Percentiles rank a stretch among this genome's conserved stretches.
Conservation (phyloP, 768 basidiomycete genomes). For the Daedaleopsis nitida region DNA sequence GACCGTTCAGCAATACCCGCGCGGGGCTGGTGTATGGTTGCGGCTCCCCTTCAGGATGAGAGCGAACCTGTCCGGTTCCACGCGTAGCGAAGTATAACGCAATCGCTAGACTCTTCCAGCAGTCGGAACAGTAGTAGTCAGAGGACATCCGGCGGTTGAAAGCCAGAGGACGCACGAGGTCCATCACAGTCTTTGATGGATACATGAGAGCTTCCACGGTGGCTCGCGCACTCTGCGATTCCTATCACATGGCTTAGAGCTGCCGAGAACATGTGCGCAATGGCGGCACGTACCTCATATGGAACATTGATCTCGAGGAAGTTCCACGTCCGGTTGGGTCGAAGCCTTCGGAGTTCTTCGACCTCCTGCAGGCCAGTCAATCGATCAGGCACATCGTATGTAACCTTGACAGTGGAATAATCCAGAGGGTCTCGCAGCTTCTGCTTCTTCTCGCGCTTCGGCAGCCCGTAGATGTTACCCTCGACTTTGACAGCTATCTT, state of each 20-base stretch:
- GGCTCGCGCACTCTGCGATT: slow-evolving; percentile 59
- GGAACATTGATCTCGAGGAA: slow-evolving; percentile 57
- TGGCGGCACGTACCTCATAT: background rate
- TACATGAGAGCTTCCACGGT: slow-evolving; percentile 72
- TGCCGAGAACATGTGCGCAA: background rate
- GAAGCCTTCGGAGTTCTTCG: slow-evolving; percentile 74
- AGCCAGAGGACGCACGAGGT: slow-evolving; percentile 60
- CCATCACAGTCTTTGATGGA: slow-evolving; percentile 85
- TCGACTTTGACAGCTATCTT: slow-evolving; percentile 55
- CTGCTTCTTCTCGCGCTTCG: slow-evolving; percentile 44
- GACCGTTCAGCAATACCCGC: slow-evolving; percentile 82
- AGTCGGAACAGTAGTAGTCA: background rate
- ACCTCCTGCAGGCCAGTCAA: slow-evolving; percentile 76
- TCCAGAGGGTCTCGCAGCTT: slow-evolving; percentile 32
- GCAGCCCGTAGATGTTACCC: slow-evolving; percentile 47
- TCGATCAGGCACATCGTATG: slow-evolving; percentile 88
- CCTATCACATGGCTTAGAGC: slow-evolving; percentile 44
- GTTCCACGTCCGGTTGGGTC: slow-evolving; percentile 84
- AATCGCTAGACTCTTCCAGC: slow-evolving; percentile 79
- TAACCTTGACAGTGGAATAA: slow-evolving; percentile 26
- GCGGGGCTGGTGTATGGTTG: slow-evolving; percentile 71
- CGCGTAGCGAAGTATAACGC: slow-evolving; percentile 93
- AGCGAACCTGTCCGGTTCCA: slow-evolving; percentile 64
- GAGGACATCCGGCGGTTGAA: background rate
- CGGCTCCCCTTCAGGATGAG: slow-evolving; percentile 35